Base-by-base conservation (phyloP, 2,329 filamentous ascomycete genomes). In the Fusarium veterinarium region DNA sequence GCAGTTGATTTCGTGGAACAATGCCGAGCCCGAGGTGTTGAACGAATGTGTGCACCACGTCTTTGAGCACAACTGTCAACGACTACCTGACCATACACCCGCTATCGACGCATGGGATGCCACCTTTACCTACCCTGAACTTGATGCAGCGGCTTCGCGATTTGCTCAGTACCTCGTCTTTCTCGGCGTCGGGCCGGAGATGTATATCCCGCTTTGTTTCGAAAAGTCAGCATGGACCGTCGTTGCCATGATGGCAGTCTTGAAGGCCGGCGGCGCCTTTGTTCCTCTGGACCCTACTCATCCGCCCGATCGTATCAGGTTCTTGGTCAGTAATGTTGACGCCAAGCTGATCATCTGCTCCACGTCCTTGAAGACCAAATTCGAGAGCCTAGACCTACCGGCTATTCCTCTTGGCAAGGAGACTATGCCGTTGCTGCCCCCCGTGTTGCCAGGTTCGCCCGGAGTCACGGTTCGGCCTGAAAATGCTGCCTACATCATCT, bases 41-140 rank as follows among this genome's bases (percentile, higher is more conserved):
- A 25, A 76, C 6, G 5, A 51, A 0, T 84, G 82, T 46, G 82
- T 86, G 68, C 84, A 86, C 49, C 80, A 85, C 30, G 69, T 84
- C 55, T 80, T 86, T 44, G 78, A 80, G 6, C 76, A 81, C 14
- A 83, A 82, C 31, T 79, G 79, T 7, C 65, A 67, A 10, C 75
- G 68, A 20, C 72, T 76, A 2, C 82, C 84, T 1, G 1, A 33
- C 3, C 59, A 74, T 13, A 69, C 79, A 0, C 72, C 77, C 1
- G 85, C 85, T 3, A 79, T 86, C 20, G 75, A 81, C n/a, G 83
- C 85, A 0, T 86, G 84, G 84, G 85, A 86, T 67, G 84, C 82
- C 20, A 67, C 75, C 20, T 80, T 86, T 45, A 85, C 60, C 4
- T 74, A 74, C 38, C 3, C 6, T 1, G 80, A 86, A 25, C 76